Evolutionary conservation across 2,329 filamentous ascomycete species (phyloP).

Genomic region (Aphanocladium album): DNA sequence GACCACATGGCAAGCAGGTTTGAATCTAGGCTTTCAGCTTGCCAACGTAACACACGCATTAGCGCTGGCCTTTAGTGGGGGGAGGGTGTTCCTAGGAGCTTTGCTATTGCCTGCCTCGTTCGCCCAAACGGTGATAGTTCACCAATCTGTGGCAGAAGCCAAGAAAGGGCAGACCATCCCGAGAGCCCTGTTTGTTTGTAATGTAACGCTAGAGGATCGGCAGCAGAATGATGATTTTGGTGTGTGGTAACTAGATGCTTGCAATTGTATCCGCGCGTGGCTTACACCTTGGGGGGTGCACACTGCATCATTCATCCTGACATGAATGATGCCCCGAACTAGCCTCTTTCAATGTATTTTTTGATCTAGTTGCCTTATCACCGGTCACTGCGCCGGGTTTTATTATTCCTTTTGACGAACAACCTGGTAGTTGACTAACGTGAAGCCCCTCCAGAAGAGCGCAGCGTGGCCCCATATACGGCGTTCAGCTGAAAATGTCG

Average conservation of each 20-base stretch:
- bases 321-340: not conserved
- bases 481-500: conserved; percentile 1
- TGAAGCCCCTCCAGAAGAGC: not conserved
- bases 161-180: not conserved
- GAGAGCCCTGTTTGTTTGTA: not conserved
- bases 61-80: not conserved
- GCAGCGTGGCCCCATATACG: not conserved
- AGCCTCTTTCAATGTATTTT: not conserved
- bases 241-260: not conserved
- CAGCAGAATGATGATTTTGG: not conserved
- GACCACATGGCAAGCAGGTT: not conserved
- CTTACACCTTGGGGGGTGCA: not conserved
- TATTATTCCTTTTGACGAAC: not conserved
- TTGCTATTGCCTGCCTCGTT: not conserved
- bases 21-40: conserved; percentile 4
- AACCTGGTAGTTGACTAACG: not conserved
- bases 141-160: not conserved
- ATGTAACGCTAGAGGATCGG: not conserved
- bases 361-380: not conserved
- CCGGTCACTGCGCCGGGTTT: not conserved
- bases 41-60: not conserved
- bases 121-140: not conserved
- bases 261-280: not conserved
- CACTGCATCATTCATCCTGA: not conserved
- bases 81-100: not conserved